Conservation (phyloP, 768 basidiomycete genomes). For the Amanita jacksonii region DNA sequence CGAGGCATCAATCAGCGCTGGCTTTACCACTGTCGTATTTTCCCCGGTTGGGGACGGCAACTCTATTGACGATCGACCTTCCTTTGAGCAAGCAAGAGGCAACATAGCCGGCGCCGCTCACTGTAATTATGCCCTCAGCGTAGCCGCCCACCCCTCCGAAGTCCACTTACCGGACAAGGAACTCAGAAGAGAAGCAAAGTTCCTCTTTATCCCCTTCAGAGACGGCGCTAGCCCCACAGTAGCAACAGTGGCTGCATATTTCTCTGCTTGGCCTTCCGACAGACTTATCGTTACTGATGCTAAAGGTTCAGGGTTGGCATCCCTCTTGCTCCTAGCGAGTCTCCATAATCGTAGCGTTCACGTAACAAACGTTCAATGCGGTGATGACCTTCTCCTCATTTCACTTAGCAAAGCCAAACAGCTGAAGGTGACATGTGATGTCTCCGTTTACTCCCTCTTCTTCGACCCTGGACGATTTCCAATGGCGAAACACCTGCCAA, state of each 20-base stretch:
- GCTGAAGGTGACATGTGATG: constrained; percentile 93
- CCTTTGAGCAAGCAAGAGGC: constrained; percentile 60
- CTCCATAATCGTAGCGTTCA: constrained; percentile 85
- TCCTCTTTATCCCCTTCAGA: constrained; percentile 76
- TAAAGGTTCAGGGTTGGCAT: constrained; percentile 84
- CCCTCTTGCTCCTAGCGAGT: constrained; percentile 87
- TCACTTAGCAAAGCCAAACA: constrained; percentile 90
- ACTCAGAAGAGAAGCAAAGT: constrained; percentile 69
- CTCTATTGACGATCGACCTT: constrained; percentile 54
- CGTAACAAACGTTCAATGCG: constrained; percentile 78
- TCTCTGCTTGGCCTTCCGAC: constrained; percentile 81
- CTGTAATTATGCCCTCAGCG: constrained; percentile 81
- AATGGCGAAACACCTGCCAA: constrained; percentile 53
- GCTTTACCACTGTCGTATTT: constrained; percentile 81
- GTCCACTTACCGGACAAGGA: constrained; percentile 59
- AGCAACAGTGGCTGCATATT: constrained; percentile 75
- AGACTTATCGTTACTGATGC: constrained; percentile 96
- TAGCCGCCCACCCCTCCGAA: constrained; percentile 68
- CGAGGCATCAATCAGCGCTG: constrained; percentile 77
- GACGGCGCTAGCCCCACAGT: constrained; percentile 43
- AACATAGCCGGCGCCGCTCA: constrained; percentile 58
- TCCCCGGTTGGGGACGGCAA: constrained; percentile 58
- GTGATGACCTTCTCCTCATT: constrained; percentile 85
- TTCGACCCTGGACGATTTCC: constrained; percentile 73
- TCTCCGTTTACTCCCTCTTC: constrained; percentile 87